Percentiles rank a stretch among this genome's conserved stretches.
phyloP scores from a whole-genome alignment of 2,329 filamentous ascomycete genomes.

The Thielaviopsis euricoi region DNA sequence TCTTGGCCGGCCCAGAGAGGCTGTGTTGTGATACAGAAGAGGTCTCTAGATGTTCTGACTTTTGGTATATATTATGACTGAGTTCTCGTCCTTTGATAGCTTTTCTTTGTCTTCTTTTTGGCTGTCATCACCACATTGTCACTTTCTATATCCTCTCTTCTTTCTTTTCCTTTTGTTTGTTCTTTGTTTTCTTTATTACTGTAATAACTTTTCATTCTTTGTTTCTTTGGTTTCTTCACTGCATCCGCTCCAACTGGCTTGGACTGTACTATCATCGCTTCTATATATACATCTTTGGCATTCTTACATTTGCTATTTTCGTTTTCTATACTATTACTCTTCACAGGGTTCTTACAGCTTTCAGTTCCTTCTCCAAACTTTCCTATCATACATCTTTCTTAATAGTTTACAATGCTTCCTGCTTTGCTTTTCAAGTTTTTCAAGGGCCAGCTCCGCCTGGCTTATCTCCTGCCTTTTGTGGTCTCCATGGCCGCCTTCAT shows the following conservation, averaged over 20 bases:
- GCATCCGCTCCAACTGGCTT: not conserved
- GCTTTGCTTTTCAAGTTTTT: conserved; percentile 2
- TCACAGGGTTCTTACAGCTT: not conserved
- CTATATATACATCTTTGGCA: not conserved
- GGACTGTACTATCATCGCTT: not conserved
- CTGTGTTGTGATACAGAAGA: too few relatives aligned
- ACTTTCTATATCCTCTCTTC: not conserved
- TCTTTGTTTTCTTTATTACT: not conserved
- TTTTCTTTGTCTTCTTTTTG: not conserved
- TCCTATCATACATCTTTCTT: not conserved
- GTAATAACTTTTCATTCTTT: not conserved
- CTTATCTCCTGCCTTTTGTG: conserved; percentile 22
- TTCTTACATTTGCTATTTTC: not conserved
- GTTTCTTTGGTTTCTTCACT: not conserved
- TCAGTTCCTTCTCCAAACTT: too few relatives aligned
- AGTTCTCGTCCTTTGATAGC: not conserved
- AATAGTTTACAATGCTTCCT: conserved; percentile 3
- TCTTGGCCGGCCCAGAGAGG: too few relatives aligned
- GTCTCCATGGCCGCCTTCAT: conserved; percentile 24
- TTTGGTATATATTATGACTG: not conserved
- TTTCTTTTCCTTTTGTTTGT: not conserved
- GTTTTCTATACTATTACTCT: not conserved
- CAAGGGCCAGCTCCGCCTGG: conserved; percentile 14
- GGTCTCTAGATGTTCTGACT: not conserved
- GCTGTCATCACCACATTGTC: not conserved